Evolutionary conservation across 2,329 filamentous ascomycete genomes (phyloP), one percentile per base, ranked within the genome.

Genomic region (Fusarium sp.): DNA sequence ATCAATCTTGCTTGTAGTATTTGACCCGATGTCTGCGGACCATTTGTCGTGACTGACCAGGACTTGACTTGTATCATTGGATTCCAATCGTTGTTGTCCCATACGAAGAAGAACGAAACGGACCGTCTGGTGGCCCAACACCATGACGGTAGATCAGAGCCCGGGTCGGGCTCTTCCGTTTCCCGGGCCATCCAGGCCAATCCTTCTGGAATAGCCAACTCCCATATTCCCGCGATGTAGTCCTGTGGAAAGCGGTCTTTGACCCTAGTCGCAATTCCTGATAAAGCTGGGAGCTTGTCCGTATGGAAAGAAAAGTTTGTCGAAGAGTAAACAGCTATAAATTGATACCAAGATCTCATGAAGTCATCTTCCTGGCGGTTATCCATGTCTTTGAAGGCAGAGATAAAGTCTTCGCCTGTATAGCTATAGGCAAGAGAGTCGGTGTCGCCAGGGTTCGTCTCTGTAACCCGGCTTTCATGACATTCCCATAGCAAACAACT

Each of bases 201-300:
- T 1, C 54, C 38, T 27, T 50, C 22, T 18, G 31, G 4, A 33
- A 59, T 27, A 31, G 27, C 47, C 3, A 33, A 50, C n/a, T 27
- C 25, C 60, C 38, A 63, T 45, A 50, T 29, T 9, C 60, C 53
- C 8, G 45, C 60, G 10, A 59, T 38, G 12, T 63, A 63, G 12
- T 45, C n/a, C 33, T 59, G 54, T 14, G n/a, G 45, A 20, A 58
- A 58, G 31, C 20, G 46, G 22, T 33, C 25, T 20, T 44, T 29
- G 12, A 58, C 7, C 14, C 22, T 42, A 25, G 53, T 20, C 17
- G 53, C 53, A 11, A 59, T 63, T 33, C 53, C 53, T 8, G 44
- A 59, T 17, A 58, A 18, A 29, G 60, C 53, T 25, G 53, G 53
- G 9, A 63, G 31, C 25, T 25, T 50, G 17, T 59, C 60, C 3